Evolutionary conservation across 148 eudicot species (phyloP).

Genomic region (Gaultheria prostrata): DNA sequence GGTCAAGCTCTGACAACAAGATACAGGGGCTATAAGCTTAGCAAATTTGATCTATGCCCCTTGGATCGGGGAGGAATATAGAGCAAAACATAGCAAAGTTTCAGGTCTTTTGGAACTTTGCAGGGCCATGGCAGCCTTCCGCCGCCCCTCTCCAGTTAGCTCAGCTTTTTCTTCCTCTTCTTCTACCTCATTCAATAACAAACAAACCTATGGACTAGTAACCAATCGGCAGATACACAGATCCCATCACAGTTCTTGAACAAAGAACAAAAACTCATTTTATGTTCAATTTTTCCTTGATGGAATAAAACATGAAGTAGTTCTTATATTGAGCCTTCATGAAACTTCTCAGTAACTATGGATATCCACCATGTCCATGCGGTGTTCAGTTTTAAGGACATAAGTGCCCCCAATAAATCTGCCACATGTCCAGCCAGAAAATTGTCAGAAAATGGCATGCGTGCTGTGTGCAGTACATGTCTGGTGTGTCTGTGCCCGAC

Average conservation of each 20-base stretch:
- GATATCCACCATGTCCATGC: not conserved
- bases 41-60: not conserved
- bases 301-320: not conserved
- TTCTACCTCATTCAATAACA: not conserved
- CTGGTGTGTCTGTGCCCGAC: not conserved
- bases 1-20: not conserved
- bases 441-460: not conserved
- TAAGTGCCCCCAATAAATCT: not conserved
- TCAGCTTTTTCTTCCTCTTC: not conserved
- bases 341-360: not conserved
- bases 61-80: not conserved
- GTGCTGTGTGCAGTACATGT: not conserved
- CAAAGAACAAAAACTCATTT: not conserved
- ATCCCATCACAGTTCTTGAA: not conserved
- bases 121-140: not conserved
- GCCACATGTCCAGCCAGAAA: not conserved
- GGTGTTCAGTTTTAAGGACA: not conserved
- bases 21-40: not conserved
- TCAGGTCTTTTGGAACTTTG: not conserved
- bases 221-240: not conserved
- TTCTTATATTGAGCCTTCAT: not conserved
- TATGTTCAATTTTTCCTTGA: not conserved
- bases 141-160: not conserved
- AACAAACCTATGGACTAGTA: not conserved
- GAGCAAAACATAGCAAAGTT: not conserved